phyloP scores from a whole-genome alignment of 2,329 filamentous ascomycete genomes.

The Pseudonectria foliicola region DNA sequence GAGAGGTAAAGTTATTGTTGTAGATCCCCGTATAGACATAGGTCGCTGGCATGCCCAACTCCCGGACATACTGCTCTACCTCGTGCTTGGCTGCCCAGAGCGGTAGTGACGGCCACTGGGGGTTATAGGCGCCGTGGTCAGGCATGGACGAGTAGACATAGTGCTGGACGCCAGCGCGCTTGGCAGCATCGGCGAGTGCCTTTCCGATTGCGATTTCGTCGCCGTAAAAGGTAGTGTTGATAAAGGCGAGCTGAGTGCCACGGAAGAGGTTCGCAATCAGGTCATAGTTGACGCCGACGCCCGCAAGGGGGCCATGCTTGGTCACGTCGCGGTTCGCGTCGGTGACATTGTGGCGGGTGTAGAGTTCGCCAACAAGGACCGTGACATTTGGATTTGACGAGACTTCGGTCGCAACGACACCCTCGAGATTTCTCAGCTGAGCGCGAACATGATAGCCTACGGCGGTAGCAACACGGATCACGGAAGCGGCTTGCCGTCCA shows the following conservation, averaged over 20 bases:
- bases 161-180: slow-evolving; percentile 76
- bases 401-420: slow-evolving; percentile 83
- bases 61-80: slow-evolving; percentile 83
- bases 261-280: slow-evolving; percentile 74
- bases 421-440: slow-evolving; percentile 80
- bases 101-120: slow-evolving; percentile 73
- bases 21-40: slow-evolving; percentile 97
- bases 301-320: slow-evolving; percentile 54
- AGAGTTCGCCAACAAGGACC: slow-evolving; percentile 57
- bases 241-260: slow-evolving; percentile 83
- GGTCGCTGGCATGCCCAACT: slow-evolving; percentile 75
- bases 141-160: slow-evolving; percentile 98
- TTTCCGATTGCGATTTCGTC: slow-evolving; percentile 88
- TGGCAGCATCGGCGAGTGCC: slow-evolving; percentile 82
- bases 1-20: slow-evolving; percentile 97
- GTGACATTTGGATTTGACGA: slow-evolving; percentile 69
- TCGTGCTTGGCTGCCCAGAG: slow-evolving; percentile 90
- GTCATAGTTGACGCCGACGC: slow-evolving; percentile 61
- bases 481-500: slow-evolving; percentile 88
- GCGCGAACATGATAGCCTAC: slow-evolving; percentile 91
- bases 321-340: slow-evolving; percentile 57
- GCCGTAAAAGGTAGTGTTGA: slow-evolving; percentile 96
- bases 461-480: slow-evolving; percentile 88
- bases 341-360: slow-evolving; percentile 45
- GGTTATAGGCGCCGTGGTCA: slow-evolving; percentile 75